Percentiles rank a stretch among this genome's conserved stretches.
These are phyloP conservation scores for Remersonia thermophila DNA, from an alignment of 2,329 filamentous ascomycete genomes.

Conservation along the genomic window DNA sequence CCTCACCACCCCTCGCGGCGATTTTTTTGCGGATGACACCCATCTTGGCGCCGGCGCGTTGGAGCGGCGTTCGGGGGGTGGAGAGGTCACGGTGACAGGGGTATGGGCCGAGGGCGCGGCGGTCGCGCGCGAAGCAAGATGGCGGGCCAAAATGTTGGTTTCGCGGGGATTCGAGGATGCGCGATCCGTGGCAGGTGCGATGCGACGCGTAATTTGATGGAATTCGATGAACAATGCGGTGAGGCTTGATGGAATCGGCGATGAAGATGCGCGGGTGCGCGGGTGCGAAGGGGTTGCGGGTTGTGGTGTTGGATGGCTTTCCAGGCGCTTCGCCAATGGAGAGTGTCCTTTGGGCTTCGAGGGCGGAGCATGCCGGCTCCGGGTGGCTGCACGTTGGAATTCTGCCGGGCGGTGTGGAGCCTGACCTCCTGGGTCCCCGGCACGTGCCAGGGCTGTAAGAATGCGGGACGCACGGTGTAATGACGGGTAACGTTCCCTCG, in stretches of 20 bases:
- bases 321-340: constrained; percentile 1
- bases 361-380: neutral
- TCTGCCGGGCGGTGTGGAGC: neutral
- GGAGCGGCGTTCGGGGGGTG: constrained; percentile 5
- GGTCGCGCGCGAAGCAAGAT: constrained; percentile 3
- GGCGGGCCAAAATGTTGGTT: constrained; percentile 6
- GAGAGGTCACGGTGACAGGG: constrained; percentile 14
- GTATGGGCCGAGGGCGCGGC: constrained; percentile 5
- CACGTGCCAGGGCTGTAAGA: no score
- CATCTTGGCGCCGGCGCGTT: constrained; percentile 39
- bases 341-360: neutral
- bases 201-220: constrained; percentile 16
- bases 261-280: neutral
- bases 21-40: constrained; percentile 96
- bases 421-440: no score
- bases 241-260: constrained; percentile 13
- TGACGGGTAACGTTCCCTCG: no score
- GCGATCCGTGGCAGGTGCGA: neutral
- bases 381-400: neutral
- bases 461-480: no score
- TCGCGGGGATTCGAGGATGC: constrained; percentile 5
- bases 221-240: neutral
- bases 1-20: constrained; percentile 70
- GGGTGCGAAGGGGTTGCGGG: constrained; percentile 1
- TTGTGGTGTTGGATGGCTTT: constrained; percentile 12